These are phyloP conservation scores for Mucor indicus DNA, from an alignment of 371 early-diverging fungal genomes.

Conservation along the genomic window DNA sequence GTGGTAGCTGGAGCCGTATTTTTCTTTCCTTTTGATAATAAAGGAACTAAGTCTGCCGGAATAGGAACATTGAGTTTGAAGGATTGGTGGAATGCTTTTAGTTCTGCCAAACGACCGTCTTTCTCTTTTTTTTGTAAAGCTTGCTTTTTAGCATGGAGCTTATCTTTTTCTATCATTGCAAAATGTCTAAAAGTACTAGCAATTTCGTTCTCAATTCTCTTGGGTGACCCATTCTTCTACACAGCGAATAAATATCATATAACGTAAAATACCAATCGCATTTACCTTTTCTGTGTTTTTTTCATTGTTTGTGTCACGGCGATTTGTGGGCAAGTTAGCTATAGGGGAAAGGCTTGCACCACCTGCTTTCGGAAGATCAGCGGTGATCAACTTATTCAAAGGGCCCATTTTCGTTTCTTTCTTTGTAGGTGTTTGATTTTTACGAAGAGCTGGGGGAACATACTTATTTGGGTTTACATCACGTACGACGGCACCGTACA, in stretches of 20 bases:
- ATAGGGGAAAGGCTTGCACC: constrained; percentile 31
- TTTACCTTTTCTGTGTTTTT: constrained; percentile 17
- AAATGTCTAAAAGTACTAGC: constrained; percentile 66
- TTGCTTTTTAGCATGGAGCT: constrained; percentile 75
- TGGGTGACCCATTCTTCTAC: constrained; percentile 1
- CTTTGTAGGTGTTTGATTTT: constrained; percentile 25
- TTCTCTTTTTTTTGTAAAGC: constrained; percentile 71
- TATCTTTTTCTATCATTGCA: constrained; percentile 74
- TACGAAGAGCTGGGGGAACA: constrained; percentile 81
- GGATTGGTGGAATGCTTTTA: constrained; percentile 74
- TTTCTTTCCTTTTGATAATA: constrained; percentile 58
- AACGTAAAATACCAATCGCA: not conserved
- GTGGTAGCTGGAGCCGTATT: not conserved
- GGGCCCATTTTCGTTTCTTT: constrained; percentile 9
- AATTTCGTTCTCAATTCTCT: constrained; percentile 55
- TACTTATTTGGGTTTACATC: constrained; percentile 66
- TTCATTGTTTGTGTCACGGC: constrained; percentile 19
- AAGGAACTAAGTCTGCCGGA: constrained; percentile 73
- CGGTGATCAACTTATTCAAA: constrained; percentile 33
- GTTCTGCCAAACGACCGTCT: constrained; percentile 73
- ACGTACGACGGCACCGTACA: constrained; percentile 78
- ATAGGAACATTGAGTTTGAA: constrained; percentile 76
- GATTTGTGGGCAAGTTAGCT: constrained; percentile 24
- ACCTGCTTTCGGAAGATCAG: constrained; percentile 26
- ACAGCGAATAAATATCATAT: not conserved